phyloP scores from a whole-genome alignment of 495 filamentous ascomycete species.

The Talaromyces wortmannii region DNA sequence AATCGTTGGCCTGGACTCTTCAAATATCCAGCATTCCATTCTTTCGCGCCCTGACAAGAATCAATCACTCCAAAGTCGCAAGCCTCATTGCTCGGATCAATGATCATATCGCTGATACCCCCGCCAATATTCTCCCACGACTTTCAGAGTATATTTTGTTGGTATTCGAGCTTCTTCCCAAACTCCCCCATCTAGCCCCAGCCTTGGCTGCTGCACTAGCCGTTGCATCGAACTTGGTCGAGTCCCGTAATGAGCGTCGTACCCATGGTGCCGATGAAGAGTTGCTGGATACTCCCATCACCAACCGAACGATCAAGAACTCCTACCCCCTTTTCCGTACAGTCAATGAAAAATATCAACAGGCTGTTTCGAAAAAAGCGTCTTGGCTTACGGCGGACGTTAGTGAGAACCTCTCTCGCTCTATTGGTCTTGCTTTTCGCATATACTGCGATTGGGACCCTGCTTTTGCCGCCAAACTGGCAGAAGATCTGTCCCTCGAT shows the following conservation, averaged over 20 bases:
- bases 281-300: conserved; percentile 9
- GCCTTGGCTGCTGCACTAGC: conserved; percentile 12
- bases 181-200: conserved; percentile 16
- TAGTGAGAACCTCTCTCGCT: conserved; percentile 22
- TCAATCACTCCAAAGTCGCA: conserved; percentile 12
- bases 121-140: conserved; percentile 12
- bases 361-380: conserved; percentile 30
- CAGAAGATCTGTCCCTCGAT: conserved; percentile 28
- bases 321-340: conserved; percentile 21
- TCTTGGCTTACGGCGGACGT: conserved; percentile 28
- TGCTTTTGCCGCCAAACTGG: conserved; percentile 20
- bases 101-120: conserved; percentile 17
- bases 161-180: conserved; percentile 15
- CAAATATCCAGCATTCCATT: conserved; percentile 24
- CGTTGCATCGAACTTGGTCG: conserved; percentile 15
- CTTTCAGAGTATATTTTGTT: conserved; percentile 20
- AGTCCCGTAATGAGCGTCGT: conserved; percentile 15
- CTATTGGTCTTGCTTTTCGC: conserved; percentile 17
- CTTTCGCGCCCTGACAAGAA: conserved; percentile 17
- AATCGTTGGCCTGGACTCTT: conserved; percentile 21
- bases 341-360: conserved; percentile 26
- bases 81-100: conserved; percentile 21
- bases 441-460: conserved; percentile 14
- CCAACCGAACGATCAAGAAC: conserved; percentile 9
- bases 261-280: conserved; percentile 10